Evolutionary conservation across 1,139 yeast species (phyloP).

Genomic region (Pichia sp.): DNA sequence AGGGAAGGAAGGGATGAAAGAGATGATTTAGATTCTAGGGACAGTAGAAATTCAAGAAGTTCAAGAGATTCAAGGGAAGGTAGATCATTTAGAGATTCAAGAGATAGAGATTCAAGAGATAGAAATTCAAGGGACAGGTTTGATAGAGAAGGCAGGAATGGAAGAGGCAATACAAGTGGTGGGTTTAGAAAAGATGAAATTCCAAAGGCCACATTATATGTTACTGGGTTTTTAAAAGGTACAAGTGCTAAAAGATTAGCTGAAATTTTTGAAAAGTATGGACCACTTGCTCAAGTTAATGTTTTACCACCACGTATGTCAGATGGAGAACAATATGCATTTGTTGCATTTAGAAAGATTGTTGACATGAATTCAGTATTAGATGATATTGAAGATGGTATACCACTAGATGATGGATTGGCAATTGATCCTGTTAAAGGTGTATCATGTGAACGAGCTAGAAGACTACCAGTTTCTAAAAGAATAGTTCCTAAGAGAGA

Average conservation of each 20-base stretch:
- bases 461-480: conserved; percentile 44
- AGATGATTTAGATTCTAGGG: not conserved
- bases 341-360: conserved; percentile 56
- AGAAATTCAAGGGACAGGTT: not conserved
- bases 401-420: conserved; percentile 23
- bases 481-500: conserved; percentile 4
- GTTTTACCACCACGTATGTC: conserved; percentile 65
- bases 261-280: conserved; percentile 63
- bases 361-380: conserved; percentile 62
- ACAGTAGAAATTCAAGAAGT: not conserved
- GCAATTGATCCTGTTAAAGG: conserved; percentile 36
- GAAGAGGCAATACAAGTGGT: not conserved
- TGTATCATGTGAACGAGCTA: conserved; percentile 53
- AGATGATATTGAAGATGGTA: conserved; percentile 42
- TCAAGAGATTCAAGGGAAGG: not conserved
- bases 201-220: conserved; percentile 24
- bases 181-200: conserved; percentile 5
- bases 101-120: not conserved
- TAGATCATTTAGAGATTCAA: not conserved
- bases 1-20: not conserved
- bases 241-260: conserved; percentile 63
- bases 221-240: conserved; percentile 49
- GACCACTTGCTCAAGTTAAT: conserved; percentile 59
- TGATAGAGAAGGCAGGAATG: not conserved
- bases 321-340: conserved; percentile 64